Percentiles rank a stretch among this genome's conserved stretches.
Conservation (phyloP, 306 rosid species). For the Gastrolobium villosum region DNA sequence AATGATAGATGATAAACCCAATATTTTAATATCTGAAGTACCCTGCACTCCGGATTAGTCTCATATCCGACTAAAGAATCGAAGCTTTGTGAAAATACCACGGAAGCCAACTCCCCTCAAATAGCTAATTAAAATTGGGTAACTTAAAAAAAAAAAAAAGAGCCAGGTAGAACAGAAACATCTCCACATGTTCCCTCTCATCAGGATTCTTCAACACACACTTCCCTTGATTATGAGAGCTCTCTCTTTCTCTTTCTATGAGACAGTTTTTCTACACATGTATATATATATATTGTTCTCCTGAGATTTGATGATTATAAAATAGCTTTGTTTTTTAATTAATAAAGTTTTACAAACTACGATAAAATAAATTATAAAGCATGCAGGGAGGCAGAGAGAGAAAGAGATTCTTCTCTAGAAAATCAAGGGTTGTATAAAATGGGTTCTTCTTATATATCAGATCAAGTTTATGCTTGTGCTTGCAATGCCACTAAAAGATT, state of each 20-base stretch:
- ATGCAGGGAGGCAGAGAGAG: slow-evolving; percentile 46
- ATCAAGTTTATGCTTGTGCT: slow-evolving; percentile 47
- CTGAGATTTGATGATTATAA: slow-evolving; percentile 34
- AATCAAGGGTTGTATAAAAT: slow-evolving; percentile 22
- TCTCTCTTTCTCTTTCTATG: slow-evolving; percentile 15
- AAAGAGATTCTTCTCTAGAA: slow-evolving; percentile 52
- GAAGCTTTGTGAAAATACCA: too few relatives aligned
- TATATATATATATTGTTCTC: background rate
- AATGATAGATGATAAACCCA: too few relatives aligned
- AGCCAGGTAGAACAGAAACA: slow-evolving; percentile 54
- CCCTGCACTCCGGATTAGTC: too few relatives aligned
- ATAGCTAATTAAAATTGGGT: too few relatives aligned
- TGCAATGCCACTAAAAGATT: slow-evolving; percentile 40
- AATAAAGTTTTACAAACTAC: slow-evolving; percentile 49
- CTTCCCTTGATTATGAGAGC: background rate
- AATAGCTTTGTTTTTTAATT: slow-evolving; percentile 41
- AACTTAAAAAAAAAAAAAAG: background rate
- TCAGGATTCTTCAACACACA: slow-evolving; percentile 69
- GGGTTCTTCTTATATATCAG: slow-evolving; percentile 45
- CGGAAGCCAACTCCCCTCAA: too few relatives aligned
- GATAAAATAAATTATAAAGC: slow-evolving; percentile 51
- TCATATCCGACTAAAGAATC: too few relatives aligned
- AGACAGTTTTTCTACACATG: slow-evolving; percentile 42
- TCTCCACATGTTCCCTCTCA: slow-evolving; percentile 71
- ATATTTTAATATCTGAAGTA: too few relatives aligned